Evolutionary conservation across 352 stramenopile genomes (phyloP).

Genomic region (Pythium brassicae): DNA sequence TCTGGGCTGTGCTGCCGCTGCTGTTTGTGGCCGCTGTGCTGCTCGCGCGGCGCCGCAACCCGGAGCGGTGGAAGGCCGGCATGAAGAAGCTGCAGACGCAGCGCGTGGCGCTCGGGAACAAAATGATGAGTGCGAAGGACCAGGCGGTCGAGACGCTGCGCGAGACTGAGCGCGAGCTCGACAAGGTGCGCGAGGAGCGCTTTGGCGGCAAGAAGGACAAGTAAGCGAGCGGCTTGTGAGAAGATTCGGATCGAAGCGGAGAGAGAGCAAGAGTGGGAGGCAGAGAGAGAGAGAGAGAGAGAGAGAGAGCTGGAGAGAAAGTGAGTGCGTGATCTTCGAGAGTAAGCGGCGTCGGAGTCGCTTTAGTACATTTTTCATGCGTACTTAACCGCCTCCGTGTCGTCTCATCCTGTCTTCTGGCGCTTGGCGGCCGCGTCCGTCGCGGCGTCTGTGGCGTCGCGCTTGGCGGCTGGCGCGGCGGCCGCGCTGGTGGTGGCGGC

Average conservation of each 20-base stretch:
- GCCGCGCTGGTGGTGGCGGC: constrained; percentile 1
- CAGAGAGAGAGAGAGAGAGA: background rate
- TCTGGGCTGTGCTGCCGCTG: constrained; percentile 43
- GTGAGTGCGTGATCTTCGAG: no score
- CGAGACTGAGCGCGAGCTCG: constrained; percentile 24
- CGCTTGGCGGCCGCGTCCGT: constrained; percentile 32
- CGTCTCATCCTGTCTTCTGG: constrained; percentile 49
- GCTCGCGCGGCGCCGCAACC: constrained; percentile 54
- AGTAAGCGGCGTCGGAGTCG: background rate
- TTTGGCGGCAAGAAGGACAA: constrained; percentile 1
- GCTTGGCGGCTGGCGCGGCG: constrained; percentile 13
- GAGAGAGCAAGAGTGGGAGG: background rate
- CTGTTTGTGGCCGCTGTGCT: constrained; percentile 25
- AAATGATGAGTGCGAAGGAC: constrained; percentile 41
- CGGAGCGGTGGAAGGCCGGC: constrained; percentile 56
- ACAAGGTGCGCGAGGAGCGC: constrained; percentile 34
- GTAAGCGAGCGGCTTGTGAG: background rate
- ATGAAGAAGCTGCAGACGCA: constrained; percentile 49
- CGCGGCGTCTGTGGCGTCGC: constrained; percentile 16
- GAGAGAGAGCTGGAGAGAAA: no score
- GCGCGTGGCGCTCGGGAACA: constrained; percentile 36
- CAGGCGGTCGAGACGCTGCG: constrained; percentile 27
- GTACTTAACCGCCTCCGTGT: background rate
- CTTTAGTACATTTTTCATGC: background rate
- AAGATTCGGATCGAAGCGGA: background rate